Evolutionary conservation across 169 alveolate genomes (phyloP).

Genomic region (Cryptosporidium felis): DNA sequence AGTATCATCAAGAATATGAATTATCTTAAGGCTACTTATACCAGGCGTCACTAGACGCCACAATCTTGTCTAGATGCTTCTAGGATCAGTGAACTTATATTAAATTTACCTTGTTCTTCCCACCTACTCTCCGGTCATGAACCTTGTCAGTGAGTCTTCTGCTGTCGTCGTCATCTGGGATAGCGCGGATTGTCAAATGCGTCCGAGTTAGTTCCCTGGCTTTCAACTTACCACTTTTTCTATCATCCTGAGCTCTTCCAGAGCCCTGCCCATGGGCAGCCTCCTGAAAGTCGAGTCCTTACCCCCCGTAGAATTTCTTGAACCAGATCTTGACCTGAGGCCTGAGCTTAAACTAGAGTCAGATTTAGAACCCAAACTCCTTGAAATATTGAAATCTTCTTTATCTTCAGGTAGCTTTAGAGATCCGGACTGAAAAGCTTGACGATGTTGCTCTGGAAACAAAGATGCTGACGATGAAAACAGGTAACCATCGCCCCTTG

Average conservation of each 20-base stretch:
- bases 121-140: slow-evolving; percentile 56
- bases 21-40: slow-evolving; percentile 9
- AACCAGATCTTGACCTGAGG: too few species aligned
- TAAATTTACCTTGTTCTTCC: not conserved
- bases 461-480: too few species aligned
- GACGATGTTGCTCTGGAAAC: too few species aligned
- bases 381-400: too few species aligned
- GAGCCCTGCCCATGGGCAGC: not conserved
- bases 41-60: slow-evolving; percentile 75
- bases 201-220: not conserved
- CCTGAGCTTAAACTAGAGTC: too few species aligned
- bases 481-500: too few species aligned
- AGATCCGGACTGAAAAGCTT: too few species aligned
- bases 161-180: slow-evolving; percentile 2
- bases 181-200: not conserved
- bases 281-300: not conserved
- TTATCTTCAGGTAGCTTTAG: too few species aligned
- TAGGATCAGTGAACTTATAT: not conserved
- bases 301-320: too few species aligned
- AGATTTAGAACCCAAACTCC: too few species aligned
- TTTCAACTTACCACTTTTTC: slow-evolving; percentile 34
- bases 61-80: not conserved
- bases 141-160: slow-evolving; percentile 40
- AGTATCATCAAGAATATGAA: slow-evolving; percentile 10
- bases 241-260: not conserved